These are phyloP conservation scores for Talaromyces liani DNA, from an alignment of 495 filamentous ascomycete species.

Conservation along the genomic window DNA sequence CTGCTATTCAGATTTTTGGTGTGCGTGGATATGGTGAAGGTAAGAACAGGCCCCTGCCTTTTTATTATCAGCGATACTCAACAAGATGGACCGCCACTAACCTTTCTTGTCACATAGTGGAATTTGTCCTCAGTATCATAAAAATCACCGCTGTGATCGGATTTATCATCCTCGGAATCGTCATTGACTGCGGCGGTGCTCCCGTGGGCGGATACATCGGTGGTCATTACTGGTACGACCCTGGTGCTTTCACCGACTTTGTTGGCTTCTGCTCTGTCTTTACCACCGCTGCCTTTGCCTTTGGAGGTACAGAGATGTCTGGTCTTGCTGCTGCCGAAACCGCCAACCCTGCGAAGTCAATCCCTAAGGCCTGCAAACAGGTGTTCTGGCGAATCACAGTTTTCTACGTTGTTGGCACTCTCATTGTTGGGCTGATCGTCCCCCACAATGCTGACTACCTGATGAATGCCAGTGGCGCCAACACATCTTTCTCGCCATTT, in stretches of 20 bases:
- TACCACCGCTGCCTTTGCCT: constrained; percentile 68
- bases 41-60: constrained; percentile 10
- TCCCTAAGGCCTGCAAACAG: constrained; percentile 64
- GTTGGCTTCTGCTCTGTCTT: constrained; percentile 66
- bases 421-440: constrained; percentile 70
- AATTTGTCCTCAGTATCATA: constrained; percentile 38
- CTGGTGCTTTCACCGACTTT: constrained; percentile 65
- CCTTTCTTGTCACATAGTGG: constrained; percentile 16
- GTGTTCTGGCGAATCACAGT: constrained; percentile 69
- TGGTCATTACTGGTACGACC: constrained; percentile 71
- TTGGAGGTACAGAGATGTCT: constrained; percentile 64
- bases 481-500: constrained; percentile 61
- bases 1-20: constrained; percentile 42
- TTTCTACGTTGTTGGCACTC: constrained; percentile 68
- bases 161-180: constrained; percentile 66
- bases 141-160: constrained; percentile 53
- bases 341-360: constrained; percentile 52
- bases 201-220: constrained; percentile 74
- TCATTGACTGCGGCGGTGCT: constrained; percentile 69
- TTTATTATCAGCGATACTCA: not conserved
- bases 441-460: constrained; percentile 39
- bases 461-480: constrained; percentile 37
- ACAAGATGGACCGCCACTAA: not conserved
- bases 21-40: constrained; percentile 69
- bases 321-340: constrained; percentile 69